Evolutionary conservation across 2,329 filamentous ascomycete species (phyloP).

Genomic region (Xylaria sp.): DNA sequence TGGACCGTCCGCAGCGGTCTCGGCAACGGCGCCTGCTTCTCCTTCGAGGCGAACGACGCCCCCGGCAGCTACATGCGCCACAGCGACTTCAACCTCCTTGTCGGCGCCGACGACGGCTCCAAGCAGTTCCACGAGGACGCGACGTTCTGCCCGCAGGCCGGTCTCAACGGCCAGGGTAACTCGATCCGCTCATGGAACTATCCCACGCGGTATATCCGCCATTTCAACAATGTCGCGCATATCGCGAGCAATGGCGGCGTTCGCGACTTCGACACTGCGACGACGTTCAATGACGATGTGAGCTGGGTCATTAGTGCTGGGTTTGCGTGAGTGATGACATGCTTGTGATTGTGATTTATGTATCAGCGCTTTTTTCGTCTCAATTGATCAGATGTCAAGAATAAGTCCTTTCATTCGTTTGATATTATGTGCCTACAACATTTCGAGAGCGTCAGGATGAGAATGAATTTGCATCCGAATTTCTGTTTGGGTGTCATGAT

Average conservation of each 20-base stretch:
- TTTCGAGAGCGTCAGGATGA: too few species aligned
- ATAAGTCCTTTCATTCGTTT: too few species aligned
- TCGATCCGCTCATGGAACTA: conserved; percentile 55
- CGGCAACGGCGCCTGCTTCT: conserved; percentile 51
- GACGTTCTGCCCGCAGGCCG: conserved; percentile 54
- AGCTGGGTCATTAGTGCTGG: conserved; percentile 44
- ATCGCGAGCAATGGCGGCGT: conserved; percentile 27
- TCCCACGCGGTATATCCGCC: conserved; percentile 54
- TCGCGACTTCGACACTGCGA: conserved; percentile 45
- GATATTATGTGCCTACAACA: too few species aligned
- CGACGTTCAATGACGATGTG: conserved; percentile 48
- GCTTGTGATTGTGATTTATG: background rate
- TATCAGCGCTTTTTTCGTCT: background rate
- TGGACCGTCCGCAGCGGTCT: conserved; percentile 52
- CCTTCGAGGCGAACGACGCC: conserved; percentile 55
- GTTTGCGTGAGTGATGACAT: conserved; percentile 31
- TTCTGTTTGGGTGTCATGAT: too few species aligned
- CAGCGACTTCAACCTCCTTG: conserved; percentile 44
- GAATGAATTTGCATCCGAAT: too few species aligned
- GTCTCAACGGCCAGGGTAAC: conserved; percentile 44
- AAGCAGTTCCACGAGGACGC: conserved; percentile 57
- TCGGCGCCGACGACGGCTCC: conserved; percentile 48
- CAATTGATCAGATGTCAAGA: too few species aligned
- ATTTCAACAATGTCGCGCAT: conserved; percentile 41
- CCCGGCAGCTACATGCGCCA: conserved; percentile 56